Conservation (phyloP, 192 early-diverging fungal species). For the Coemansia sp. region DNA sequence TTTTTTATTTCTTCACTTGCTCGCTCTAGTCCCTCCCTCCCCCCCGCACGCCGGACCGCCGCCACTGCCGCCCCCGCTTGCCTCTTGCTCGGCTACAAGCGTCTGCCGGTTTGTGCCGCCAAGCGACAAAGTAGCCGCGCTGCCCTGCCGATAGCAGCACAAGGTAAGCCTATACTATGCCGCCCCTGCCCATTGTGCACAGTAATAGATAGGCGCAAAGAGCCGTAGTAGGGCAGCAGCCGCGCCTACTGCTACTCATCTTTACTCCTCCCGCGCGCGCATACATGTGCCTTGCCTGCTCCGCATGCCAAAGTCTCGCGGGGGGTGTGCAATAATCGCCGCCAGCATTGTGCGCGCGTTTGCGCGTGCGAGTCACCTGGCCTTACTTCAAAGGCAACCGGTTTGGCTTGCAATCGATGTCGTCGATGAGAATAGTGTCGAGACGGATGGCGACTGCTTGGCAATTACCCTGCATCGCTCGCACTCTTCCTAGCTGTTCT, state of each 20-base stretch:
- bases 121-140: neutral
- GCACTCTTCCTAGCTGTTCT: neutral
- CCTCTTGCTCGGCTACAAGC: neutral
- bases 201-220: neutral
- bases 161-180: neutral
- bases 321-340: too few species aligned
- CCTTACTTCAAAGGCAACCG: neutral
- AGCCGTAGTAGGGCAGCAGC: neutral
- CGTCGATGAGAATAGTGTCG: neutral
- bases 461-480: constrained; percentile 1
- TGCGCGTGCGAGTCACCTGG: neutral
- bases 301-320: too few species aligned
- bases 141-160: constrained; percentile 1
- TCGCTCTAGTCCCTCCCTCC: neutral
- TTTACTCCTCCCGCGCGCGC: neutral
- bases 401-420: neutral
- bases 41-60: too few species aligned
- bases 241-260: neutral
- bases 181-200: neutral
- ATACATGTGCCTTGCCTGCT: too few species aligned
- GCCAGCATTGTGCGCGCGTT: neutral
- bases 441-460: neutral
- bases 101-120: neutral
- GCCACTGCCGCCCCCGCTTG: too few species aligned
- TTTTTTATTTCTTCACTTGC: neutral